Evolutionary conservation across 139 green algal species (phyloP).

Genomic region (Chlorella ohadii): DNA sequence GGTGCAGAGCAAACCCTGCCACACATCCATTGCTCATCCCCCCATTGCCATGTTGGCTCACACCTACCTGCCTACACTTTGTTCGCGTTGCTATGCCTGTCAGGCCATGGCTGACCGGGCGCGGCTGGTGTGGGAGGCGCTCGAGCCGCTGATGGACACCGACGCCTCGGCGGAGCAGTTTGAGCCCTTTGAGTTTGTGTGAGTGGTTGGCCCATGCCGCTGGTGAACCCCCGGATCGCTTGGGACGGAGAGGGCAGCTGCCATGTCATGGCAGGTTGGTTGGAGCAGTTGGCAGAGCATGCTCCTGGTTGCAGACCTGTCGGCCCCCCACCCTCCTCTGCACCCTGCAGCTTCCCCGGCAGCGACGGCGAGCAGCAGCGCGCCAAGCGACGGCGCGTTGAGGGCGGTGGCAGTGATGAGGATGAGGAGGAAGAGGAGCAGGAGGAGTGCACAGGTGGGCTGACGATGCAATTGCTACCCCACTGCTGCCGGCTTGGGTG

Average conservation of each 20-base stretch:
- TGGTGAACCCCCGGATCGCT: too few species aligned
- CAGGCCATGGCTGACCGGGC: constrained; percentile 36
- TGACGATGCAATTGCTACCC: too few species aligned
- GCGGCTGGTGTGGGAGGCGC: constrained; percentile 22
- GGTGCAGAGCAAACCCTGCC: too few species aligned
- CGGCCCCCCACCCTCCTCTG: too few species aligned
- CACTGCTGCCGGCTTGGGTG: too few species aligned
- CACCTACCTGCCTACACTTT: too few species aligned
- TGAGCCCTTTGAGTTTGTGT: constrained; percentile 14
- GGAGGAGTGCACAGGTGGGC: constrained; percentile 8
- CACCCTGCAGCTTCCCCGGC: constrained; percentile 13
- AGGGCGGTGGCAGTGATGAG: not conserved
- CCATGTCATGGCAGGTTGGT: too few species aligned
- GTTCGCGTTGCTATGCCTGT: too few species aligned
- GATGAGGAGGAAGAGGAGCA: constrained; percentile 11
- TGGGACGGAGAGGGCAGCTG: not conserved
- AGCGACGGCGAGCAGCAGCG: not conserved
- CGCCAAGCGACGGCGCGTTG: constrained; percentile 7
- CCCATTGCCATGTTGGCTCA: too few species aligned
- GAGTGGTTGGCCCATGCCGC: too few species aligned
- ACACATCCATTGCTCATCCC: too few species aligned
- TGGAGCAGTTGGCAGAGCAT: not conserved
- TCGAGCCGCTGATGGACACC: constrained; percentile 48
- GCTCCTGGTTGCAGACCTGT: too few species aligned
- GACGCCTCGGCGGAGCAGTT: constrained; percentile 29